Conservation (phyloP, 768 basidiomycete genomes). For the Pluteus cervinus region DNA sequence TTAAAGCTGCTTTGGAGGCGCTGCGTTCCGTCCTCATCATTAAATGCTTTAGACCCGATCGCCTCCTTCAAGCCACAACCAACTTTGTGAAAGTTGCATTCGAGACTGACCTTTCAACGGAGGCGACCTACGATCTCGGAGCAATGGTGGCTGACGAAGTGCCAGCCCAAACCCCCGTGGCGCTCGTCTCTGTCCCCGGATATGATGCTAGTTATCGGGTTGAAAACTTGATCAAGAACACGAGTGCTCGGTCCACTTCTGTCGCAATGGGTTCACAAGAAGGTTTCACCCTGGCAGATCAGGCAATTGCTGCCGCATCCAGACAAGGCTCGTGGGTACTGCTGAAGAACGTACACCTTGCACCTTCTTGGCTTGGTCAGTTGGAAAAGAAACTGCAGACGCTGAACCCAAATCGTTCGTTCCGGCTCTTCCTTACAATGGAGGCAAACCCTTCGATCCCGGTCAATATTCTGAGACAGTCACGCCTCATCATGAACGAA, state of each 20-base stretch:
- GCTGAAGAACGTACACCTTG: slow-evolving; percentile 95
- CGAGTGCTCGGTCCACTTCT: slow-evolving; percentile 71
- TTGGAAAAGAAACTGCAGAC: slow-evolving; percentile 96
- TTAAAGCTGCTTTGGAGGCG: slow-evolving; percentile 62
- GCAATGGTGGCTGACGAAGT: slow-evolving; percentile 78
- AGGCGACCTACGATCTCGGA: slow-evolving; percentile 71
- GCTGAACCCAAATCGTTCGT: slow-evolving; percentile 80
- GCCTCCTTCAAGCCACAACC: slow-evolving; percentile 78
- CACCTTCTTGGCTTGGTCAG: slow-evolving; percentile 92
- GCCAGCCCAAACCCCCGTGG: slow-evolving; percentile 74
- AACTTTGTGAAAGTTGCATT: slow-evolving; percentile 74
- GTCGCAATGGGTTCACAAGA: slow-evolving; percentile 99
- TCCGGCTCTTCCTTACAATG: slow-evolving; percentile 98
- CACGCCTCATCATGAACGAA: slow-evolving; percentile 97
- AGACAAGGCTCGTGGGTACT: slow-evolving; percentile 95
- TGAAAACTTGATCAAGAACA: slow-evolving; percentile 78
- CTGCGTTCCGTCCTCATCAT: slow-evolving; percentile 74
- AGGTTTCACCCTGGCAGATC: slow-evolving; percentile 93
- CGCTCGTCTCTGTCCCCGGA: slow-evolving; percentile 89
- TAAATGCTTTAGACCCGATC: slow-evolving; percentile 91
- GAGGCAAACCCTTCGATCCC: slow-evolving; percentile 93
- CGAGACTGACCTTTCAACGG: slow-evolving; percentile 67
- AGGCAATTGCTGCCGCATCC: slow-evolving; percentile 89
- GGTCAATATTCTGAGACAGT: slow-evolving; percentile 94
- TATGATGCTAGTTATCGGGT: slow-evolving; percentile 98